Base-by-base conservation (phyloP, 148 eudicot species). In the Camellia lanceoleosa region DNA sequence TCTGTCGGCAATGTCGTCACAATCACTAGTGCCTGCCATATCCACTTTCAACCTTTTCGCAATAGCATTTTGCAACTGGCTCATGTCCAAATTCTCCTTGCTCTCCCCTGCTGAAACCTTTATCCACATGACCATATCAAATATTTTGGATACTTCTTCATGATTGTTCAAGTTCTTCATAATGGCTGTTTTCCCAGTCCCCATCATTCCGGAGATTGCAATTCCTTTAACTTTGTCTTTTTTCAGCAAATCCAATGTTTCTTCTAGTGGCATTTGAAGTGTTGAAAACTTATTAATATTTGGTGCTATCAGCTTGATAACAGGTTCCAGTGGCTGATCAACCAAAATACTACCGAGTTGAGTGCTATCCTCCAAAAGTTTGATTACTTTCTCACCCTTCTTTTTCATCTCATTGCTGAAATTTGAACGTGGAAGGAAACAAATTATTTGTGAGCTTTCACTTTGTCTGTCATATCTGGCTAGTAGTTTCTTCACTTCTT, bases 171-270 rank as follows among this genome's bases (percentile, higher is more conserved):
- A 62, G 60, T 73, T 80, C 38, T 49, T 13, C 71, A 80, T 13
- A 44, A 80, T 64, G 30, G 82, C 49, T 19, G 82, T 80, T 63
- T 80, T 80, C n/a, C 82, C 82, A 44, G 55, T 51, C 9, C 82
- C 82, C 63, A 72, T 10, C 42, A 41, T 62, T 63, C 82, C 82
- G 7, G 14, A 0, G 47, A 80, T 44, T 54, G 63, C 19, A 30
- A 80, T 49, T 15, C 63, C 63, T 15, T 64, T 62, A 65, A 73
- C 71, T 23, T 80, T 54, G 19, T 72, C 38, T 38, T 72, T 80
- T 66, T 23, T 10, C 7, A 80, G 69, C 7, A 49, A 41, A 3
- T 61, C 30, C 46, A 73, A 20, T 73, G 73, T 58, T 13, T 16
- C 12, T 8, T 71, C 76, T 38, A 79, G 42, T 59, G 43, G 20